These are phyloP conservation scores for Lachnellula cervina DNA, from an alignment of 2,329 filamentous ascomycete genomes.

Conservation along the genomic window DNA sequence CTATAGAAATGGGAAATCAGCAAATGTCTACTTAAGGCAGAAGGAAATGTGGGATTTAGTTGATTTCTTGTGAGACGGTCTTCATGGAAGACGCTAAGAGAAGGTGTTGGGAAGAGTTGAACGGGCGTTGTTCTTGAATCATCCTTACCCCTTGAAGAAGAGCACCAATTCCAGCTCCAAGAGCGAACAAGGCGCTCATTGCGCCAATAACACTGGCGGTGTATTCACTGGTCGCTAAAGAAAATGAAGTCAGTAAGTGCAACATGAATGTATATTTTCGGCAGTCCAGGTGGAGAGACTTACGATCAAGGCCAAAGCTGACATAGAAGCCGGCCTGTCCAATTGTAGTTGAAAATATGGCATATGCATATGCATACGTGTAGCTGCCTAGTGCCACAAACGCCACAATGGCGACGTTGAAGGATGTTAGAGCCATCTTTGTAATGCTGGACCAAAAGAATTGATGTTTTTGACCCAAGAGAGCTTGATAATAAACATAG, in stretches of 20 bases:
- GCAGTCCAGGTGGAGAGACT: no score
- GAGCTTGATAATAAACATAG: no score
- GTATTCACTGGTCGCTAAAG: slow-evolving; percentile 17
- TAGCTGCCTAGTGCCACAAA: slow-evolving; percentile 34
- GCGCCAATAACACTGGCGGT: slow-evolving; percentile 37
- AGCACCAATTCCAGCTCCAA: slow-evolving; percentile 40
- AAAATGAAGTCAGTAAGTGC: slow-evolving; percentile 34
- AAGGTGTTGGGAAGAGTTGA: no score
- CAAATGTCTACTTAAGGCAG: no score
- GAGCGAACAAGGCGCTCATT: slow-evolving; percentile 40
- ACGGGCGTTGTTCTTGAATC: no score
- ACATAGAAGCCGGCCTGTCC: slow-evolving; percentile 41
- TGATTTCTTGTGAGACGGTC: no score
- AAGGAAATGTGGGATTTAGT: no score
- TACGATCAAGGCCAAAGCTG: no score
- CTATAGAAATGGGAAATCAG: slow-evolving; percentile 40
- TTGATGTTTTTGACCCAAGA: no score
- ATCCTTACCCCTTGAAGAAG: slow-evolving; percentile 57
- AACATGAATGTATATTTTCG: no score
- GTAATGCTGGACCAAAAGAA: no score
- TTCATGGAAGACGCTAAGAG: no score
- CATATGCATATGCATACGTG: slow-evolving; percentile 32
- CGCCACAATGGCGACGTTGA: slow-evolving; percentile 34
- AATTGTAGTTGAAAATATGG: slow-evolving; percentile 40
- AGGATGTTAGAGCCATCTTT: background rate